Conservation (phyloP, 257 asterid genomes). For the Rehmannia glutinosa region DNA sequence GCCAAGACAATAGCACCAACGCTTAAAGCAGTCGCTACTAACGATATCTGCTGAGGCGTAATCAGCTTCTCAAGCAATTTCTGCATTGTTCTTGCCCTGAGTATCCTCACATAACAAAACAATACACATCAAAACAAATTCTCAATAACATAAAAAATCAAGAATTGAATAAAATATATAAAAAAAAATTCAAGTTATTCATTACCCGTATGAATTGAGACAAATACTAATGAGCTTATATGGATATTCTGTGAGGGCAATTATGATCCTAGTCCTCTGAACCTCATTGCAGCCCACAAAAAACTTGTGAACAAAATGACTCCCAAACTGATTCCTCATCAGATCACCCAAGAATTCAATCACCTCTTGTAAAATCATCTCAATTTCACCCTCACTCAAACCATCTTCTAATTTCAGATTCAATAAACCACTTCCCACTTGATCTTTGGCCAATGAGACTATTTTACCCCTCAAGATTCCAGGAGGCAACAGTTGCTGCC, state of each 20-base stretch:
- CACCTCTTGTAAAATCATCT: slow-evolving; percentile 36
- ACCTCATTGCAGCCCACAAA: slow-evolving; percentile 49
- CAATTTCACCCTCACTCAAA: slow-evolving; percentile 33
- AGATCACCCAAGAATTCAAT: slow-evolving; percentile 29
- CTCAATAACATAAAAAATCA: not conserved
- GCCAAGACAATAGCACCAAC: slow-evolving; percentile 48
- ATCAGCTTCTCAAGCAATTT: slow-evolving; percentile 52
- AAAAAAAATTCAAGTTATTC: not conserved
- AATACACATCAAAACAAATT: not conserved
- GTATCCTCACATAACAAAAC: not conserved
- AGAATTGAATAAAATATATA: not conserved
- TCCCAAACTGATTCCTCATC: slow-evolving; percentile 57
- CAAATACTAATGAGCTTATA: slow-evolving; percentile 39
- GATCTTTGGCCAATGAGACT: slow-evolving; percentile 36
- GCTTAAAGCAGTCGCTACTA: slow-evolving; percentile 35
- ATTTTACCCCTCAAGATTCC: slow-evolving; percentile 40
- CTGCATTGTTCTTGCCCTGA: slow-evolving; percentile 54
- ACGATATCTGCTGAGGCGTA: slow-evolving; percentile 46
- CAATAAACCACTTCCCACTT: slow-evolving; percentile 34
- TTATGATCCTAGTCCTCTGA: slow-evolving; percentile 56
- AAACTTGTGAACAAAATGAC: slow-evolving; percentile 49
- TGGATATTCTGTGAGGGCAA: slow-evolving; percentile 32
- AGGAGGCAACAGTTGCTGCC: slow-evolving; percentile 15
- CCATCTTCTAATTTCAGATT: slow-evolving; percentile 36
- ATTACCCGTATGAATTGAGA: slow-evolving; percentile 59